Conservation (phyloP, 306 rosid species). For the Citrullus mucosospermus region DNA sequence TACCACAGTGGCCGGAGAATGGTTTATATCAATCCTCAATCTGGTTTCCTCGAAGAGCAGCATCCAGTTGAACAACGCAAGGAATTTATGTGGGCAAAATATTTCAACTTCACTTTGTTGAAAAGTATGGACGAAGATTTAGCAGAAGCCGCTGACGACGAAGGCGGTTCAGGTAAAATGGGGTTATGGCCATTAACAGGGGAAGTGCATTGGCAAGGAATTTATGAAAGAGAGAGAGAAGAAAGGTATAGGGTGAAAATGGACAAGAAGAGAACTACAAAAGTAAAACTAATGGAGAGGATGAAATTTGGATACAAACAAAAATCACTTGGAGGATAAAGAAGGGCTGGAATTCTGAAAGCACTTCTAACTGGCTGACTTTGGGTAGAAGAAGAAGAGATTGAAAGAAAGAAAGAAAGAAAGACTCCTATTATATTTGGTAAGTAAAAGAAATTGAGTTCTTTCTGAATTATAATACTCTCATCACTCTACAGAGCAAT, state of each 20-base stretch:
- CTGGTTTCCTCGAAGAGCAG: slow-evolving; percentile 73
- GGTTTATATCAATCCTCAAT: slow-evolving; percentile 62
- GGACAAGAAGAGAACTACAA: slow-evolving; percentile 88
- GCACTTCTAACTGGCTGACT: not conserved
- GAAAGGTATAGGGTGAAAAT: slow-evolving; percentile 80
- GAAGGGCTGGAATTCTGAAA: not conserved
- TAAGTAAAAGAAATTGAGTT: not conserved
- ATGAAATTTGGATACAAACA: slow-evolving; percentile 76
- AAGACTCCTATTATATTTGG: not conserved
- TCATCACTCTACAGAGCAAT: not conserved
- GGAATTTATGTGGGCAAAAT: slow-evolving; percentile 74
- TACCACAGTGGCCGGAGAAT: slow-evolving; percentile 87
- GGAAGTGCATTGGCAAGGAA: slow-evolving; percentile 93
- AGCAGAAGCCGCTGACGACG: slow-evolving; percentile 92
- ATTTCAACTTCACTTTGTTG: slow-evolving; percentile 48
- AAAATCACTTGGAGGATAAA: slow-evolving; percentile 68
- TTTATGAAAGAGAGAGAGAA: slow-evolving; percentile 90
- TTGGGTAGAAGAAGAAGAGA: not conserved
- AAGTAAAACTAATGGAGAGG: slow-evolving; percentile 59
- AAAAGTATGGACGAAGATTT: slow-evolving; percentile 93
- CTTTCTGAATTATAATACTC: slow-evolving; percentile 2
- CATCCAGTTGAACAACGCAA: slow-evolving; percentile 65
- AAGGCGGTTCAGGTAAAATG: slow-evolving; percentile 43
- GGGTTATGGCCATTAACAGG: slow-evolving; percentile 96
- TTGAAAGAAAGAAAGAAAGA: not conserved